phyloP scores from a whole-genome alignment of 768 basidiomycete genomes.

The Zangia roseola region DNA sequence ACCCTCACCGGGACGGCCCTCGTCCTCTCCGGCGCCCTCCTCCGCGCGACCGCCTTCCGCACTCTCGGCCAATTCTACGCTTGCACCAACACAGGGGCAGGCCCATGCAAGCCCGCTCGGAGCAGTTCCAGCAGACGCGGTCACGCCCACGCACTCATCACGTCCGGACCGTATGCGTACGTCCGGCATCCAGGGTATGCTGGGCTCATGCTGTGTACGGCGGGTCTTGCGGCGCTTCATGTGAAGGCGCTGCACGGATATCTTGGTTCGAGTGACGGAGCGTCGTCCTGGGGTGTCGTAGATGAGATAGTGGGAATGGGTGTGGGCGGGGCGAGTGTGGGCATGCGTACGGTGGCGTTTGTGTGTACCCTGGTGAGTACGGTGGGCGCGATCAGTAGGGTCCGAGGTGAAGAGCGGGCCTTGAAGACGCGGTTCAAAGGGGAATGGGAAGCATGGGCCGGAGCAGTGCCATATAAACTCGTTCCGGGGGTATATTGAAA shows the following conservation, averaged over 20 bases:
- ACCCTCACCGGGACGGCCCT: slow-evolving; percentile 39
- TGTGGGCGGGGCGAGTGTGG: slow-evolving; percentile 27
- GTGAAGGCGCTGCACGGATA: background rate
- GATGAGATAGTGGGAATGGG: slow-evolving; percentile 13
- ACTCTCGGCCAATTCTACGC: slow-evolving; percentile 26
- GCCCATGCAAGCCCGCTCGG: background rate
- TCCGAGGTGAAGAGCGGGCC: slow-evolving; percentile 10
- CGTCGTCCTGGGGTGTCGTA: background rate
- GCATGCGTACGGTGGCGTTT: slow-evolving; percentile 13
- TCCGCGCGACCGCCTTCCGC: slow-evolving; percentile 35
- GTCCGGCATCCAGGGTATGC: slow-evolving; percentile 32
- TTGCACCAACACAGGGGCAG: slow-evolving; percentile 7
- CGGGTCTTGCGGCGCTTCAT: slow-evolving; percentile 15
- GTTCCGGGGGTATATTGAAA: slow-evolving; percentile 46
- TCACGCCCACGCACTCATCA: slow-evolving; percentile 26
- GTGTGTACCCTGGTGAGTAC: slow-evolving; percentile 2
- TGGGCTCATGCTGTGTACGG: slow-evolving; percentile 32
- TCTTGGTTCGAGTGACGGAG: background rate
- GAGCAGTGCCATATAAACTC: slow-evolving; percentile 45
- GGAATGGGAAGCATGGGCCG: slow-evolving; percentile 39
- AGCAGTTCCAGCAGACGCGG: background rate
- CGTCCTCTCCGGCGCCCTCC: slow-evolving; percentile 39
- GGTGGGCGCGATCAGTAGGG: slow-evolving; percentile 8
- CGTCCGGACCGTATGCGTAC: slow-evolving; percentile 25
- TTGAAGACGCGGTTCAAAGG: slow-evolving; percentile 14